phyloP scores from a whole-genome alignment of 106 monocot genomes.

The Dendrobium chrysotoxum region DNA sequence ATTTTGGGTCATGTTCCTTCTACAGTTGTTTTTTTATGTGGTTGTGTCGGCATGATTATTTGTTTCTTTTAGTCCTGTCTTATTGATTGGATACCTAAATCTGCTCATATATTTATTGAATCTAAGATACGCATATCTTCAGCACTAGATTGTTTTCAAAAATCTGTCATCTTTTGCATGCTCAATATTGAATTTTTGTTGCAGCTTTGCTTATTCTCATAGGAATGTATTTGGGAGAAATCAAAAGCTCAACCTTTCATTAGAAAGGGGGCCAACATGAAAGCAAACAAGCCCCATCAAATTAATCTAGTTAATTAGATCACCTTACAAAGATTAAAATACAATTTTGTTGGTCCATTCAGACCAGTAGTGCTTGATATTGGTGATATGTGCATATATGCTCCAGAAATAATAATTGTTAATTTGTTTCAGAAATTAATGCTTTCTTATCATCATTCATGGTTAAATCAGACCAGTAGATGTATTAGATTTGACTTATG shows the following conservation, averaged over 20 bases:
- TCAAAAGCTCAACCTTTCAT: conserved; percentile 90
- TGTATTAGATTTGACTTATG: no score
- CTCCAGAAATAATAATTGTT: background rate
- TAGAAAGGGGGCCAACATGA: conserved; percentile 81
- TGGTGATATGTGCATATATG: background rate
- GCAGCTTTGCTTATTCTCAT: conserved; percentile 99
- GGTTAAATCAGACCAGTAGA: background rate
- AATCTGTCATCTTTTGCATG: background rate
- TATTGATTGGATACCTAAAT: background rate
- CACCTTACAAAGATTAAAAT: background rate
- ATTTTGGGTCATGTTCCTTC: background rate
- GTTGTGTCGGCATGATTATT: background rate
- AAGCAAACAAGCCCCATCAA: no score
- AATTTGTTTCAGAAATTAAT: background rate
- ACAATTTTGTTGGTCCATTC: background rate
- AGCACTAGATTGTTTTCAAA: background rate
- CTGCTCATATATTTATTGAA: background rate
- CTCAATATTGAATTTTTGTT: conserved; percentile 19
- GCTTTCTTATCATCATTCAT: background rate
- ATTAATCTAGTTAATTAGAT: no score
- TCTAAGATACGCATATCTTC: background rate
- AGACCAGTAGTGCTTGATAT: background rate
- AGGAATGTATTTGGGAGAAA: conserved; percentile 97
- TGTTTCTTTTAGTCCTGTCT: background rate
- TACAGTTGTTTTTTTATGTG: background rate